These are phyloP conservation scores for Trifolium dubium DNA, from an alignment of 306 rosid species.

Conservation along the genomic window DNA sequence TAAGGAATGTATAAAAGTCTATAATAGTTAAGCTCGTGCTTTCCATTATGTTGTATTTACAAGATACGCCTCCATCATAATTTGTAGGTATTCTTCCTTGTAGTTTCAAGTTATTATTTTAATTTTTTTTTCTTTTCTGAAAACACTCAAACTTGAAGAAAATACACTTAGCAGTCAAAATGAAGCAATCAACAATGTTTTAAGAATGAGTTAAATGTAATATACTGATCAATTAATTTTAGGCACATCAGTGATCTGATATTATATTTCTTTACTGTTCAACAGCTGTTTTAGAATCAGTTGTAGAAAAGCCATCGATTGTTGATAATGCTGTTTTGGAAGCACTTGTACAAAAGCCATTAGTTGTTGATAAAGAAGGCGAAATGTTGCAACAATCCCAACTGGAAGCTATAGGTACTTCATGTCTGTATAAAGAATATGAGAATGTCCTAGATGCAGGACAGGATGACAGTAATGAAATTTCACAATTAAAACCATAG, in stretches of 20 bases:
- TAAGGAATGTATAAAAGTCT: conserved; percentile 14
- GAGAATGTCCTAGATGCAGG: conserved; percentile 1
- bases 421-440: background rate
- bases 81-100: conserved; percentile 4
- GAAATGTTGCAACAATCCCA: conserved; percentile 61
- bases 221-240: background rate
- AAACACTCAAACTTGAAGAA: background rate
- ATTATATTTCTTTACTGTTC: conserved; percentile 34
- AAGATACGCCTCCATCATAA: background rate
- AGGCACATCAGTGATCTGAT: conserved; percentile 28
- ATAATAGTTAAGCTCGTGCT: background rate
- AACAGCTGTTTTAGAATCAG: conserved; percentile 53
- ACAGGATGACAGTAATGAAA: background rate
- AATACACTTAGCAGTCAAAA: conserved; percentile 16
- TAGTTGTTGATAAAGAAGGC: conserved; percentile 49
- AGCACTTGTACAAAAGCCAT: conserved; percentile 51
- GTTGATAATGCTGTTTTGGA: conserved; percentile 45
- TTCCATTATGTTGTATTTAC: conserved; percentile 17
- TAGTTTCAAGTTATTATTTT: background rate
- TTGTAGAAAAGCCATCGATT: conserved; percentile 51
- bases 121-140: too few relatives aligned
- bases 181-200: conserved; percentile 18
- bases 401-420: conserved; percentile 73
- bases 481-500: conserved; percentile 11
- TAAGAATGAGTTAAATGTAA: conserved; percentile 1